These are phyloP conservation scores for Sonneratia caseolaris DNA, from an alignment of 345 rosid species.

Conservation along the genomic window DNA sequence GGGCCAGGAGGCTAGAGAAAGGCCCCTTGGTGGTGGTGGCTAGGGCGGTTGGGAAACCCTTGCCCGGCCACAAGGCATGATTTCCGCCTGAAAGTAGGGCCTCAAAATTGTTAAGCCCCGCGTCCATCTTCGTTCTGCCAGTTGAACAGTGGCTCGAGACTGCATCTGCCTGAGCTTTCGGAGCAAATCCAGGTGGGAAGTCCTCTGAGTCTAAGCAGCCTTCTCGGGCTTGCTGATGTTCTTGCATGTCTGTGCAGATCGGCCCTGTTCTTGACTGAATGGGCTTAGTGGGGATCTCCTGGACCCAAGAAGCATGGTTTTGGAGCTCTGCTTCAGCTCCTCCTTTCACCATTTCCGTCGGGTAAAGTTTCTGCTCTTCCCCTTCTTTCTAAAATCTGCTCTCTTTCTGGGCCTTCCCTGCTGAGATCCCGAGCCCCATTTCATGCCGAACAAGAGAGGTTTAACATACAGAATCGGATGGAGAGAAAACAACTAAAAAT, in stretches of 20 bases:
- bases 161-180: conserved; percentile 12
- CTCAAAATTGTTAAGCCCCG: conserved; percentile 3
- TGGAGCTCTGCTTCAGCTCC: conserved; percentile 17
- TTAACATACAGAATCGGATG: neutral
- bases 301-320: conserved; percentile 34
- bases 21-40: conserved; percentile 20
- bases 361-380: neutral
- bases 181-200: conserved; percentile 20
- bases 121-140: conserved; percentile 6
- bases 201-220: conserved; percentile 18
- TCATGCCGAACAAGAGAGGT: neutral
- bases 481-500: neutral
- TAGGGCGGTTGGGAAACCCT: conserved; percentile 7
- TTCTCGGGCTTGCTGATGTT: conserved; percentile 13
- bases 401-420: neutral
- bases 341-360: conserved; percentile 20
- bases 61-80: conserved; percentile 1
- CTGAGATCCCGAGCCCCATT: neutral
- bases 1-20: conserved; percentile 41
- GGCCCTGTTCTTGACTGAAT: conserved; percentile 17
- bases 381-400: neutral
- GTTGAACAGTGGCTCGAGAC: conserved; percentile 6
- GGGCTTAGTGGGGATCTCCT: conserved; percentile 36
- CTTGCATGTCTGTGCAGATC: conserved; percentile 22
- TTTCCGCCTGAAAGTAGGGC: neutral